Evolutionary conservation across 2,329 filamentous ascomycete species (phyloP).

Genomic region (Colletotrichum musae): DNA sequence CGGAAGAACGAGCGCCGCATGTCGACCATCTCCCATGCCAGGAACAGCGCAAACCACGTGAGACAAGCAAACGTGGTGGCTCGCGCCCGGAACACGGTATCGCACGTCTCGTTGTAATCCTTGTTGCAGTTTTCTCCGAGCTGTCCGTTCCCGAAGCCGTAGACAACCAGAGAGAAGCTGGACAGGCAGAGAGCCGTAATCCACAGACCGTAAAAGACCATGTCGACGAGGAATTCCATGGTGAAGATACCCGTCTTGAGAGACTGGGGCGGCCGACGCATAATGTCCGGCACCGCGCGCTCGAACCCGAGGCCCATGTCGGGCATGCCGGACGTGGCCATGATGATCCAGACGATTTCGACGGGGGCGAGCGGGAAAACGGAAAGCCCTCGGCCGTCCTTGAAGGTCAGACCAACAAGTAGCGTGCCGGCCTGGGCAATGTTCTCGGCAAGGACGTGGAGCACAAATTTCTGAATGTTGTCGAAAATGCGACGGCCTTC

Average conservation of each 20-base stretch:
- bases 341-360: conserved; percentile 80
- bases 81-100: conserved; percentile 73
- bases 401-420: conserved; percentile 76
- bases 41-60: conserved; percentile 77
- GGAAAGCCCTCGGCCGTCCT: conserved; percentile 70
- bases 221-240: conserved; percentile 70
- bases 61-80: conserved; percentile 76
- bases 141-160: conserved; percentile 61
- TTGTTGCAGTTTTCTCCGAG: conserved; percentile 70
- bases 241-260: conserved; percentile 67
- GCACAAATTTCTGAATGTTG: conserved; percentile 76
- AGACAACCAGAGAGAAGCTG: conserved; percentile 24
- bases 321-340: conserved; percentile 77
- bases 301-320: conserved; percentile 80
- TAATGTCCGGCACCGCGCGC: conserved; percentile 73
- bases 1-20: conserved; percentile 76
- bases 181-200: conserved; percentile 65
- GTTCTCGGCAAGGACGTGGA: conserved; percentile 73
- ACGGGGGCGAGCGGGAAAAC: conserved; percentile 77
- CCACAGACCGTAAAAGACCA: conserved; percentile 73
- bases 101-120: conserved; percentile 62
- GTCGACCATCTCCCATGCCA: conserved; percentile 78
- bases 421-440: conserved; percentile 74
- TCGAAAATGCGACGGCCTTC: conserved; percentile 77
- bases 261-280: conserved; percentile 68